Evolutionary conservation across 768 basidiomycete genomes (phyloP), one percentile per base, ranked within the genome.

Genomic region (Russula sp.): DNA sequence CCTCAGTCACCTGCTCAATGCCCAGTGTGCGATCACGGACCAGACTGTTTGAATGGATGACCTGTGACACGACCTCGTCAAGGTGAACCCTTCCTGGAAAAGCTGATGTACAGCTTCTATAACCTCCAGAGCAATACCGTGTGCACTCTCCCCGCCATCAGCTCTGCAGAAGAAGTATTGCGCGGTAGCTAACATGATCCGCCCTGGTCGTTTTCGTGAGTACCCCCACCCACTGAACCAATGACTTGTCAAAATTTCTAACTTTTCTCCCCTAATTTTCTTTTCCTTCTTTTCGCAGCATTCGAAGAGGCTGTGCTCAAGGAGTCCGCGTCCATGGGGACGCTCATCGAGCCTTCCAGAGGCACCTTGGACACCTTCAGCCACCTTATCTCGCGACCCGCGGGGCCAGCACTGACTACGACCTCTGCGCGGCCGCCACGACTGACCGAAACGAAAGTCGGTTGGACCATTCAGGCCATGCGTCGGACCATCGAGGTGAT

Each of bases 241-340:
- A 52, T 20, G 16, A 38, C 13, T 1, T 3, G 25, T 3, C 25
- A 29, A 2, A 3, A 29, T 20, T 39, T 50, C 1, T n/a, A 43
- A 20, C 7, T n/a, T 46, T 14, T 5, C 9, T 50, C 48, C n/a
- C n/a, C n/a, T n/a, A n/a, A 29, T 36, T 61, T 59, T 41, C n/a
- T 29, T 29, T 3, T 29, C 3, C 25, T 7, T 58, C 48, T 43
- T 7, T 41, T 62, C 59, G 36, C 60, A 96, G 93, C 89, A 90
- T 69, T 87, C 90, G 4, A 94, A 92, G 68, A n/a, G 25, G 86
- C 93, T 5, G 86, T 92, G 2, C 78, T 87, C 0, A 84, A 85
- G 14, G 93, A 94, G 66, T 85, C 88, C 8, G 83, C 92, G 0
- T 93, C 93, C 0, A 74, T 93, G 56, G 93, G 93, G 18, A 94